Evolutionary conservation across 345 rosid genomes (phyloP).

Genomic region (Hypericum perforatum): DNA sequence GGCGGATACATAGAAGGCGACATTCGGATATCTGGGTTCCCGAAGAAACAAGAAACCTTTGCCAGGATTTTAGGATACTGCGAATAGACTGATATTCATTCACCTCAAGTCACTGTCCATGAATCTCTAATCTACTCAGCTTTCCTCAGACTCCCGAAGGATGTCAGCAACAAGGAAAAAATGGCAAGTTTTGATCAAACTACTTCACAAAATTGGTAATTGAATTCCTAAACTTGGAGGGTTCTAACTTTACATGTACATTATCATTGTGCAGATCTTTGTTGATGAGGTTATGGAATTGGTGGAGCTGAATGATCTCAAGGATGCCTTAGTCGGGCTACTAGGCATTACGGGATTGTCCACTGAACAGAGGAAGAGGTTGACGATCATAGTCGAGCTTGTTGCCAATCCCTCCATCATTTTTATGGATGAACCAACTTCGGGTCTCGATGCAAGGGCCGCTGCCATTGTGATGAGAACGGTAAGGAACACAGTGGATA

Average conservation of each 20-base stretch:
- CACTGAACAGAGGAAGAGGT: constrained; percentile 45
- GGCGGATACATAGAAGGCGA: constrained; percentile 90
- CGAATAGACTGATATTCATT: constrained; percentile 82
- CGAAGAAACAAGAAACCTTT: constrained; percentile 80
- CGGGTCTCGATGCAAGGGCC: constrained; percentile 53
- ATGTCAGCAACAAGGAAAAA: constrained; percentile 63
- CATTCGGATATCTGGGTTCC: constrained; percentile 68
- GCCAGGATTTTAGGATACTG: constrained; percentile 93
- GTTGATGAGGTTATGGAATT: constrained; percentile 45
- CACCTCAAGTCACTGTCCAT: constrained; percentile 76
- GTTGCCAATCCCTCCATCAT: constrained; percentile 55
- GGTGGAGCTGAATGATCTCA: constrained; percentile 33
- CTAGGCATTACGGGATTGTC: constrained; percentile 43
- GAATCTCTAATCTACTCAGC: constrained; percentile 89
- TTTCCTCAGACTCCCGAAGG: constrained; percentile 70
- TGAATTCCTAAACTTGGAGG: background rate
- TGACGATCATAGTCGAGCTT: constrained; percentile 52
- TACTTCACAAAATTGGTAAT: background rate
- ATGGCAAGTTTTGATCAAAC: constrained; percentile 34
- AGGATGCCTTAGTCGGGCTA: constrained; percentile 41
- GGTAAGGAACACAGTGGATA: constrained; percentile 44
- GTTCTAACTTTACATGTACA: background rate
- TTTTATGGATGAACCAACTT: constrained; percentile 55
- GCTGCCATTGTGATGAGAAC: constrained; percentile 55
- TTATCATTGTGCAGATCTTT: constrained; percentile 22